Base-by-base conservation (phyloP, 768 basidiomycete species). In the Leccinum longicurvipes region DNA sequence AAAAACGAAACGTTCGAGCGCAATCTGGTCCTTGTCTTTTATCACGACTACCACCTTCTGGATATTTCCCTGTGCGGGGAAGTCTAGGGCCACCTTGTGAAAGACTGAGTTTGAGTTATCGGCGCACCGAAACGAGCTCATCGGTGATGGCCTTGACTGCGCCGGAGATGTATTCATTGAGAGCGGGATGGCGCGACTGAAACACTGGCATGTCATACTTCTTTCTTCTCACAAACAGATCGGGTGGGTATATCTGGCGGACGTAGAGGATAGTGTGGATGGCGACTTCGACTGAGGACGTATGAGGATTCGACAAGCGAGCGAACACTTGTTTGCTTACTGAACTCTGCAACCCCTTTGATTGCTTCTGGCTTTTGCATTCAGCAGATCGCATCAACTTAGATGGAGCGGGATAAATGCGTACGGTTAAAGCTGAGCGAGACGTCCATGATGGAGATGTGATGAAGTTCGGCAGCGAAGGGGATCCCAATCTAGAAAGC, bases 261-360 rank as follows among this genome's bases (percentile, higher is more conserved):
- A 93, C 84, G 65, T 91, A 97, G 6, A 98, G 81, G 58, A 98
- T 92, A 4, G 87, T 87, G 67, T 98, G 95, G 57, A 97, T 86
- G 10, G 91, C 91, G 28, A 95, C 90, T 67, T 98, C 96, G 62
- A 98, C 96, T 98, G 65, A 21, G 27, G 46, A 10, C 11, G 32
- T 27, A 39, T 71, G 6, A 65, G 61, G 23, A 39, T 17, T 15
- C 21, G 2, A 10, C 10, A 25, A 10, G 45, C 17, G n/a, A 21
- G 24, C 15, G 31, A 17, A 27, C 29, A 7, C 41, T 31, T 41
- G 23, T 17, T 12, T 41, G 72, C 84, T 63, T 60, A 89, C 89
- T 83, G 73, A 90, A 90, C 66, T 89, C 87, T 45, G 82, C 74
- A 50, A 89, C 80, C 21, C 84, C 86, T 52, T 76, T 77, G 47